Evolutionary conservation across 495 filamentous ascomycete species (phyloP), one percentile per base, ranked within the genome.

Genomic region (Halenospora varia): DNA sequence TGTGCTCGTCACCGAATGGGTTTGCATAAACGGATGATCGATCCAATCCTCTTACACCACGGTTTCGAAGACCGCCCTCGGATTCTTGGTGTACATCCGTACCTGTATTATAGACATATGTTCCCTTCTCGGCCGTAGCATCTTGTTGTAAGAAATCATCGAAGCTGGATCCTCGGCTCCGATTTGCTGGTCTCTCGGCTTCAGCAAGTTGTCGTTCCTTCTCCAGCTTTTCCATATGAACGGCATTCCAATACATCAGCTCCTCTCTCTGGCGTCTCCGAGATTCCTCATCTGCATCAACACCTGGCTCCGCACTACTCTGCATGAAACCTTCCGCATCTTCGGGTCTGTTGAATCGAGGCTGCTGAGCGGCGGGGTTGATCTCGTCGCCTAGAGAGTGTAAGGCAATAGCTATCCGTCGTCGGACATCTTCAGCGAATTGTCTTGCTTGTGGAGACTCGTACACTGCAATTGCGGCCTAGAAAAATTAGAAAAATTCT

Each of bases 401-500:
- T 23, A 96, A 72, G 15, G 89, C 88, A 56, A 90, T 69, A 35
- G 89, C 88, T 56, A 94, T 84, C 63, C 88, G 88, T 26, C 89
- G 83, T 48, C 90, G 86, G 48, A 88, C 84, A 60, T 84, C 83
- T 55, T 88, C 80, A 50, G 91, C 79, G 75, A 87, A 87, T 73
- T 85, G 81, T 64, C 87, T 83, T 46, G 94, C 77, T 70, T 93
- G 86, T 11, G 88, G 89, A 19, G 83, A 89, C 67, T 94, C 88
- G 71, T 96, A 96, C 54, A 93, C 78, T 39, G 90, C 90, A 53
- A 94, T 84, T 6, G 89, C 89, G 42, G 89, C 65, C 63, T 66
- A 49, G 8, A 22, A 25, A 1, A 17, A 45, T 56, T 17, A 40
- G 35, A 29, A 55, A 53, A 2, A 26, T 23, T 24, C 11, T n/a